A percentile compares a stretch with the other conserved stretches of the same genome.
phyloP scores from a whole-genome alignment of 257 asterid genomes.

The Solanum acaule region DNA sequence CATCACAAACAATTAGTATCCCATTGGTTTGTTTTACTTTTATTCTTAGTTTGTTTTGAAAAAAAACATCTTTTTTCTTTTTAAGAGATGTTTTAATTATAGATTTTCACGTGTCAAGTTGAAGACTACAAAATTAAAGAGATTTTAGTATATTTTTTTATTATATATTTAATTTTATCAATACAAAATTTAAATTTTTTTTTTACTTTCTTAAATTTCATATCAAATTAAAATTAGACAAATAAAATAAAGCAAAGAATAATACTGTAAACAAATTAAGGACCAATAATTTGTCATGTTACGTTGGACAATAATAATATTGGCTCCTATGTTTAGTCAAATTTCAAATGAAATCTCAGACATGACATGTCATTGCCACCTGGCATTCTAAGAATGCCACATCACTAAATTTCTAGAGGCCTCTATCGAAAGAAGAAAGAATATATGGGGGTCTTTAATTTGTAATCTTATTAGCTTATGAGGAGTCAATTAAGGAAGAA shows the following conservation, averaged over 20 bases:
- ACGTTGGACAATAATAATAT: neutral
- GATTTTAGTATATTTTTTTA: too few species aligned
- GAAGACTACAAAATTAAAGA: neutral
- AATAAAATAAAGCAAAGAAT: neutral
- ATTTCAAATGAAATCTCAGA: neutral
- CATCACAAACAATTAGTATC: neutral
- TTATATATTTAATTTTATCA: too few species aligned
- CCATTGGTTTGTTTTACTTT: neutral
- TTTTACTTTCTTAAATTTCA: fast-evolving
- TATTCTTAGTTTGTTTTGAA: neutral
- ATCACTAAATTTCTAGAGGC: neutral
- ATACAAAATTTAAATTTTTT: too few species aligned
- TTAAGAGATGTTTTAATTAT: neutral
- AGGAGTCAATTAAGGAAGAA: neutral
- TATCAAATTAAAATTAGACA: neutral
- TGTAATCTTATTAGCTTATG: neutral
- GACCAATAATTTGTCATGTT: neutral
- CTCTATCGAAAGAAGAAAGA: neutral
- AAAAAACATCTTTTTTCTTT: too few species aligned
- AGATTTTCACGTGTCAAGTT: neutral
- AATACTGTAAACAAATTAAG: neutral
- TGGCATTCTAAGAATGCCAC: neutral
- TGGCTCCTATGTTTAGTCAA: neutral
- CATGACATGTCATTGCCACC: neutral
- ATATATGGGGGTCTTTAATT: neutral